Evolutionary conservation across 163 green algal genomes (phyloP), one percentile per base, ranked within the genome.

Genomic region (Chloroidium sp.): DNA sequence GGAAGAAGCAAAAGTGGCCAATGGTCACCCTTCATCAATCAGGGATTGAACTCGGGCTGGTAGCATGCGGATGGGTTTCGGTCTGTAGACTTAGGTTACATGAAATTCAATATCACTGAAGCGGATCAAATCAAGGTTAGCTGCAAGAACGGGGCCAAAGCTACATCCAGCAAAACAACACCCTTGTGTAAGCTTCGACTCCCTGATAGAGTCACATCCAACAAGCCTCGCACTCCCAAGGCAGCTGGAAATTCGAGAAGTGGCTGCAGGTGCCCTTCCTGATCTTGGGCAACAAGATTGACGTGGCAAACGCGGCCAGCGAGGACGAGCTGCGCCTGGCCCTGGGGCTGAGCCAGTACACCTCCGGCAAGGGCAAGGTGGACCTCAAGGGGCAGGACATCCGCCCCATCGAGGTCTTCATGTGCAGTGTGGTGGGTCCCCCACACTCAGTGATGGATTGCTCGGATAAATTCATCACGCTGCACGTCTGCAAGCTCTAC

Each of bases 261-360:
- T 36, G 36, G 36, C 62, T 83, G 79, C 74, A 89, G 8, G 96
- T 99, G 69, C 96, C 96, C 3, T 98, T 99, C 89, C 87, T 99
- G 59, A 85, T 99, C 2, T 90, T 99, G 78, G 96, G 96, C 78
- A 99, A 99, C 93, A 99, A 99, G 87, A 99, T 99, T 79, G 96
- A 99, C 86, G 92, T 98, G 76, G 93, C 96, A 1, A 77, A 84
- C 82, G 84, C 91, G 58, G 90, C 88, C 10, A 92, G 86, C 62
- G 95, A 98, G 86, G 95, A 98, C 13, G 95, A 98, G 87, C 87
- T 98, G 80, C 92, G 95, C 68, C 93, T 97, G 80, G 91, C 81
- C 69, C 89, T 99, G 76, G 96, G 96, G 57, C 85, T 99, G 72
- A 93, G 90, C 59, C 93, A 94, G 76, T 93, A 95, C 91, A 99